A percentile compares a stretch with the other conserved stretches of the same genome.
Evolutionary conservation across 1,284 basidiomycete species (phyloP).

Genomic region (Ustilago hordei): DNA sequence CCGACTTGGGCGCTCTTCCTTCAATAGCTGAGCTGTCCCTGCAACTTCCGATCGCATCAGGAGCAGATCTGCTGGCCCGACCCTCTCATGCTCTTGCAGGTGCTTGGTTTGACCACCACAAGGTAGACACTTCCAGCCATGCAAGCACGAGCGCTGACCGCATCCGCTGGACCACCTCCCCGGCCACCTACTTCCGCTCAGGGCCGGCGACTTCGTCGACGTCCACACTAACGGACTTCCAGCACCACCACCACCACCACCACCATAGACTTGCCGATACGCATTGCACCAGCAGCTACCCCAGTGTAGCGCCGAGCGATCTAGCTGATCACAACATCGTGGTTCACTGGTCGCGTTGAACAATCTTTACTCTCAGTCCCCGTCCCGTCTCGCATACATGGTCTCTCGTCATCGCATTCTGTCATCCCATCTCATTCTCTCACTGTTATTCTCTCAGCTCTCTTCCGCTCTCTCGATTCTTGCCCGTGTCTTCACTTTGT

Average conservation of each 20-base stretch:
- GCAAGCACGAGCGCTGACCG: constrained; percentile 24
- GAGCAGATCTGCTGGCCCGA: neutral
- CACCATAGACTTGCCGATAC: too few species aligned
- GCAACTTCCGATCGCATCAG: constrained; percentile 23
- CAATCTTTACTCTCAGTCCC: neutral
- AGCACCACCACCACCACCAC: neutral
- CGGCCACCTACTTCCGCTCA: constrained; percentile 11
- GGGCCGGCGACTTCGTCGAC: constrained; percentile 14
- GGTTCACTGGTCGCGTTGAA: constrained; percentile 41
- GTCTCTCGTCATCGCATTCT: constrained; percentile 8
- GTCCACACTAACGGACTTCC: constrained; percentile 1
- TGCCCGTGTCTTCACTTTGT: neutral
- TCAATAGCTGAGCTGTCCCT: constrained; percentile 37
- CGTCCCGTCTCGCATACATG: neutral
- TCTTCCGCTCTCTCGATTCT: neutral
- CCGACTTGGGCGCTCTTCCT: constrained; percentile 24
- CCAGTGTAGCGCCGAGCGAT: constrained; percentile 1
- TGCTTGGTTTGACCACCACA: constrained; percentile 32
- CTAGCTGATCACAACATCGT: constrained; percentile 27
- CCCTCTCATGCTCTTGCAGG: constrained; percentile 16
- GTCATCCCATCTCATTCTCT: constrained; percentile 12
- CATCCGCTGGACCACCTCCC: constrained; percentile 37
- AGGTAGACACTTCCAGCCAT: constrained; percentile 3
- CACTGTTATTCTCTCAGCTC: neutral
- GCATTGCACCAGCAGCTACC: constrained; percentile 8